phyloP scores from a whole-genome alignment of 2,329 filamentous ascomycete genomes.

The Ophiognomonia clavigignenti-juglandacearum region DNA sequence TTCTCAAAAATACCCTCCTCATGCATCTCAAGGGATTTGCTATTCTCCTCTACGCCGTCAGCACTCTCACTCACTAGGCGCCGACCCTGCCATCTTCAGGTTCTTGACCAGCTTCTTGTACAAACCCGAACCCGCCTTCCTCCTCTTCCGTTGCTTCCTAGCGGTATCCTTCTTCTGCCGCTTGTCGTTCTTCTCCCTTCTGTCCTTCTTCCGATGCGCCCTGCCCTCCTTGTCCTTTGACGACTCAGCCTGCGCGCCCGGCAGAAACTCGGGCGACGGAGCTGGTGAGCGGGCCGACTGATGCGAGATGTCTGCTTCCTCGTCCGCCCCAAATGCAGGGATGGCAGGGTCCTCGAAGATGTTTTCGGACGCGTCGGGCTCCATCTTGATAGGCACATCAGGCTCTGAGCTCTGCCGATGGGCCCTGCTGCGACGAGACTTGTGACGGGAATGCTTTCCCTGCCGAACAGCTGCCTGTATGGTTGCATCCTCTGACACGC shows the following conservation, averaged over 20 bases:
- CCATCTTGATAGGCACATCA: too few relatives aligned
- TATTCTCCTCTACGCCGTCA: too few relatives aligned
- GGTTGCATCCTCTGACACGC: too few relatives aligned
- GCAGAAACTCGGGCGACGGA: not conserved
- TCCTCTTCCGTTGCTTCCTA: not conserved
- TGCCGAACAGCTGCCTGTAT: too few relatives aligned
- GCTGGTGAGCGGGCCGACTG: not conserved
- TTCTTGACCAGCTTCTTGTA: not conserved
- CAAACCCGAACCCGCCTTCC: not conserved
- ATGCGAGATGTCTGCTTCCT: not conserved
- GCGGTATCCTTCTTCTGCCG: not conserved
- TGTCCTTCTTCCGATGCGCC: not conserved
- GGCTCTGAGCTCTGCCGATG: too few relatives aligned
- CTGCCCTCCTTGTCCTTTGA: not conserved
- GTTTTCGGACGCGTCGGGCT: not conserved
- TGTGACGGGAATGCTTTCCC: too few relatives aligned
- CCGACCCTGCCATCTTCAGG: not conserved
- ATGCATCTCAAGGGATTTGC: too few relatives aligned
- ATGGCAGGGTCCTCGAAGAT: not conserved
- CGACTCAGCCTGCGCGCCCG: not conserved
- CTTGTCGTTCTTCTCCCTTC: not conserved
- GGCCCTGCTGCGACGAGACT: too few relatives aligned
- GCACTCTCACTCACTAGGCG: too few relatives aligned
- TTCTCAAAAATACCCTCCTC: too few relatives aligned
- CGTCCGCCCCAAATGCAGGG: not conserved